Base-by-base conservation (phyloP, 441 rosid genomes). In the Isatis lusitanica region DNA sequence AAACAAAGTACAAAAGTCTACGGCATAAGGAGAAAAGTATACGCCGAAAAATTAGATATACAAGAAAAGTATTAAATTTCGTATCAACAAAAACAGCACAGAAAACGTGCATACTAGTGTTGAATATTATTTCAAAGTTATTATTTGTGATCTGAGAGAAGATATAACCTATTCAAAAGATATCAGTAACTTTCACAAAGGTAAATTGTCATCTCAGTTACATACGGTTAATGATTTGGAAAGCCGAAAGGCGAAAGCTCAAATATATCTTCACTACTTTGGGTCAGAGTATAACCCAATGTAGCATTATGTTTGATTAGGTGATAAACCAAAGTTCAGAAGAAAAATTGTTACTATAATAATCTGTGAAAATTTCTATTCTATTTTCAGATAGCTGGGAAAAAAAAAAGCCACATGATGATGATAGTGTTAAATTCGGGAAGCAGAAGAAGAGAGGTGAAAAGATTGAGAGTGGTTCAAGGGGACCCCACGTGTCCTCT, bases 401-500 rank as follows among this genome's bases (percentile, higher is more conserved):
- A 21, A 21, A 2, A 21, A 21, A 21, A 21, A 21, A 3, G 28
- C 28, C 28, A 26, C 4, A 26, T 26, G 40, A 66, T 40, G 33
- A 18, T 18, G 48, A 4, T n/a, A 2, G 2, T 50, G 69, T 42
- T 26, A 31, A 52, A 46, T 36, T 74, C 3, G 4, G 1, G 21
- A 64, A 55, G 65, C 3, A 35, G 72, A 66, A 40, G 73, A 38
- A 66, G 73, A 66, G 61, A 53, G 11, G 39, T 44, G 66, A 55
- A 62, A 30, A 58, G 67, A 38, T 39, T 7, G 52, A 59, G 73
- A 78, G 66, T 73, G 55, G 74, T 67, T 78, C 26, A n/a, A 52
- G 26, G 12, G 81, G 71, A 11, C 66, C 80, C 81, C 78, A 78
- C 78, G 74, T 73, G 74, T 55, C 71, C 47, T 78, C 56, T 63